These are phyloP conservation scores for Geranium incanum DNA, from an alignment of 441 rosid species.

Conservation along the genomic window DNA sequence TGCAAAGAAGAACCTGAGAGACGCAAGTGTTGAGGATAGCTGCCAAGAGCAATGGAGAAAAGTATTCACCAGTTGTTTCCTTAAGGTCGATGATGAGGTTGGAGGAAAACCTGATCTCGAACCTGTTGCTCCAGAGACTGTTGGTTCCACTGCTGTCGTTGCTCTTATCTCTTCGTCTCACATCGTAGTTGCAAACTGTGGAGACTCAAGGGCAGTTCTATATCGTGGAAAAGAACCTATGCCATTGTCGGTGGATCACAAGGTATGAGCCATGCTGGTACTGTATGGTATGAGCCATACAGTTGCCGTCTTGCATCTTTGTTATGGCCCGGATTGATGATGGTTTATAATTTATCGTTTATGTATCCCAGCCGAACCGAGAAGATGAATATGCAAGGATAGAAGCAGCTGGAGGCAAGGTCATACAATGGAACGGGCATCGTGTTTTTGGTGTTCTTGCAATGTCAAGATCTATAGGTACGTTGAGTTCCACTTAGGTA, in stretches of 20 bases:
- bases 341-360: conserved; percentile 11
- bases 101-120: conserved; percentile 47
- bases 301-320: conserved; percentile 13
- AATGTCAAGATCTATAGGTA: conserved; percentile 91
- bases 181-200: conserved; percentile 74
- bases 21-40: conserved; percentile 34
- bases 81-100: conserved; percentile 63
- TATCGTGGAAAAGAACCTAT: conserved; percentile 76
- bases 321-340: neutral
- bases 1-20: conserved; percentile 29
- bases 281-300: no score
- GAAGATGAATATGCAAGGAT: conserved; percentile 89
- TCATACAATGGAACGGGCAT: conserved; percentile 90
- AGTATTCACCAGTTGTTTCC: conserved; percentile 62
- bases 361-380: conserved; percentile 61
- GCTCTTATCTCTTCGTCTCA: conserved; percentile 69
- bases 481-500: conserved; percentile 1
- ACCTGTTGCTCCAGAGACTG: conserved; percentile 78
- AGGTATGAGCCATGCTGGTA: conserved; percentile 50
- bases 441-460: conserved; percentile 92
- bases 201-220: conserved; percentile 91
- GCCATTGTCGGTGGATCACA: conserved; percentile 83
- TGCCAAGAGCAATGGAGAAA: conserved; percentile 70
- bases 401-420: conserved; percentile 90
- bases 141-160: conserved; percentile 89